Evolutionary conservation across 768 basidiomycete genomes (phyloP), one percentile per base, ranked within the genome.

Genomic region (Brasilioporus rufonigricans): DNA sequence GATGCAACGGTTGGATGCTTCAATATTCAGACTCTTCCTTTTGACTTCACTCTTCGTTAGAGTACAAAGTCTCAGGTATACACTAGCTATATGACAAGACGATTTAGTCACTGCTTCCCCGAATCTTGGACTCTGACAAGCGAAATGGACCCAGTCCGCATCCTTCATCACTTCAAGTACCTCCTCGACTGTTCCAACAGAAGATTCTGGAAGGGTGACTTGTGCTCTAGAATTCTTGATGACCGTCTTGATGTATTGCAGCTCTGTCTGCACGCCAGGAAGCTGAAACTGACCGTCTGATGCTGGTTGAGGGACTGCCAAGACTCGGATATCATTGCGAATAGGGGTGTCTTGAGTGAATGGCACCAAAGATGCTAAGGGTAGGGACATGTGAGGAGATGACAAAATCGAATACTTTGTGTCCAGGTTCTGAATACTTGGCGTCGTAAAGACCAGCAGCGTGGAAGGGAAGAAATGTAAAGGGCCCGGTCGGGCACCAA

Each of bases 191-290:
- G 51, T 59, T 12, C 54, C 51, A 7, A 18, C 2, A 7, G 48
- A 32, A 1, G 53, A 35, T 24, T 61, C 57, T 0, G 44, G 24
- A 8, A 61, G 35, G 9, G 18, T 43, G 23, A 23, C 33, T 33
- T 8, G 44, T 4, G 24, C 23, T 21, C 11, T 38, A 1, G 43
- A 44, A 5, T 14, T 14, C 3, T 12, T 3, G 44, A 56, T 18
- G 0, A 47, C 32, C 2, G 12, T 6, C 11, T 19, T 41, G 32
- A 29, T 71, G 66, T 52, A 66, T 65, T 44, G 64, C 70, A 52
- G 58, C 61, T 55, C 56, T 1, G 54, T 50, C 4, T 57, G 33
- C 16, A 58, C 47, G 19, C 57, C 56, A 1, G 58, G 64, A 1
- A 69, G 55, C 16, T 19, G 45, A 4, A 1, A 8, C 24, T 51